These are phyloP conservation scores for Trichosphaerium sp. DNA, from an alignment of 78 protist species.

Conservation along the genomic window DNA sequence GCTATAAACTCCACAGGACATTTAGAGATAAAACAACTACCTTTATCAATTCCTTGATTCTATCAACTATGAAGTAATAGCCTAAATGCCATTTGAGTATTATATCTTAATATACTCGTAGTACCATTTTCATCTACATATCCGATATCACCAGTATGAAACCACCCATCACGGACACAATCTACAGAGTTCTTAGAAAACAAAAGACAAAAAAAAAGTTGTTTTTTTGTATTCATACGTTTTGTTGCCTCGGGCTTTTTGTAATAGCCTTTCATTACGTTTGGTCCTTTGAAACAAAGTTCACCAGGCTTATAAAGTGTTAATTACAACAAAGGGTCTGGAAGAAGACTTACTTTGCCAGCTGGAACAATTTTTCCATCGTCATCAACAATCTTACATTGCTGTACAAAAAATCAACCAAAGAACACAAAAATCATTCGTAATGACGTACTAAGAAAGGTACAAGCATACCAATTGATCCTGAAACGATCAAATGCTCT, in stretches of 20 bases:
- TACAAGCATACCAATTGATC: slow-evolving; percentile 20
- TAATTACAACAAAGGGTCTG: neutral
- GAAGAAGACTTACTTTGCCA: neutral
- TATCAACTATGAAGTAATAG: slow-evolving; percentile 36
- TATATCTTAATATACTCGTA: slow-evolving; percentile 4
- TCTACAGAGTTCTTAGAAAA: neutral
- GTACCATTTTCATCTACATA: slow-evolving; percentile 38
- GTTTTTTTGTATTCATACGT: neutral
- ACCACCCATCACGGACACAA: slow-evolving; percentile 52
- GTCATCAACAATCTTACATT: slow-evolving; percentile 3
- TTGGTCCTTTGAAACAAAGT: slow-evolving; percentile 54
- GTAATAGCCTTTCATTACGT: slow-evolving; percentile 75
- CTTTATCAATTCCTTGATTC: slow-evolving; percentile 65
- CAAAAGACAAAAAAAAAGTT: neutral
- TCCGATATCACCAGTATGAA: slow-evolving; percentile 84
- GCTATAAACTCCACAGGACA: too few species aligned
- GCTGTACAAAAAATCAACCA: too few species aligned
- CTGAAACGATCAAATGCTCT: neutral
- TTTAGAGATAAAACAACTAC: too few species aligned
- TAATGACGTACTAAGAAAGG: slow-evolving; percentile 30
- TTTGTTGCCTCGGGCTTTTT: slow-evolving; percentile 52
- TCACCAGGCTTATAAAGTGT: slow-evolving; percentile 7
- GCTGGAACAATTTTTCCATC: slow-evolving; percentile 4
- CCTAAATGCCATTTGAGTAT: slow-evolving; percentile 31
- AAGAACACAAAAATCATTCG: too few species aligned